Conservation (phyloP, 202 grass and related monocot species). For the Setaria viridis region DNA sequence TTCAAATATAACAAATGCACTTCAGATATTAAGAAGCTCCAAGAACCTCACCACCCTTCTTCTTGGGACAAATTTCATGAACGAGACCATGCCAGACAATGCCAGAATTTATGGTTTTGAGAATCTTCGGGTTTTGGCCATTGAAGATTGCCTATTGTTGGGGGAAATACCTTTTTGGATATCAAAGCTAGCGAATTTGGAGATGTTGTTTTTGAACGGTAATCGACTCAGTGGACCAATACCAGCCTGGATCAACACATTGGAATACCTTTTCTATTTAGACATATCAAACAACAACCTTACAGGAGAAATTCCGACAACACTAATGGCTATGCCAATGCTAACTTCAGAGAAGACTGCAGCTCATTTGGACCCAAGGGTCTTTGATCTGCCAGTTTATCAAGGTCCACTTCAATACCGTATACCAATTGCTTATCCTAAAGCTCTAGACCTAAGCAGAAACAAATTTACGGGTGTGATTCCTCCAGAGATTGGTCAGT, state of each 20-base stretch:
- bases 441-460: conserved; percentile 43
- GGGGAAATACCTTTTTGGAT: conserved; percentile 69
- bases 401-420: conserved; percentile 31
- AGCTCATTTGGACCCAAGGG: neutral
- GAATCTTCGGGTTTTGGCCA: conserved; percentile 44
- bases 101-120: conserved; percentile 43
- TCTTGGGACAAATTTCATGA: neutral
- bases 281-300: conserved; percentile 69
- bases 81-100: conserved; percentile 38
- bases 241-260: neutral
- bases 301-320: conserved; percentile 51
- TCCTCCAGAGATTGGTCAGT: conserved; percentile 47
- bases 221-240: conserved; percentile 62
- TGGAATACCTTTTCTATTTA: conserved; percentile 55
- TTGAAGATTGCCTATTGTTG: conserved; percentile 13
- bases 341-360: conserved; percentile 22
- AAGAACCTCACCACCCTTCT: conserved; percentile 45
- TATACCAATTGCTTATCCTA: conserved; percentile 41
- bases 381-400: conserved; percentile 40
- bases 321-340: conserved; percentile 39
- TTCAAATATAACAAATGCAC: conserved; percentile 36
- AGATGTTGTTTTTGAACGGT: conserved; percentile 39
- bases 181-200: conserved; percentile 44
- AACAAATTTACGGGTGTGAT: conserved; percentile 66
- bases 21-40: conserved; percentile 36